These are phyloP conservation scores for Lagenidium giganteum DNA, from an alignment of 352 stramenopile genomes.

Conservation along the genomic window DNA sequence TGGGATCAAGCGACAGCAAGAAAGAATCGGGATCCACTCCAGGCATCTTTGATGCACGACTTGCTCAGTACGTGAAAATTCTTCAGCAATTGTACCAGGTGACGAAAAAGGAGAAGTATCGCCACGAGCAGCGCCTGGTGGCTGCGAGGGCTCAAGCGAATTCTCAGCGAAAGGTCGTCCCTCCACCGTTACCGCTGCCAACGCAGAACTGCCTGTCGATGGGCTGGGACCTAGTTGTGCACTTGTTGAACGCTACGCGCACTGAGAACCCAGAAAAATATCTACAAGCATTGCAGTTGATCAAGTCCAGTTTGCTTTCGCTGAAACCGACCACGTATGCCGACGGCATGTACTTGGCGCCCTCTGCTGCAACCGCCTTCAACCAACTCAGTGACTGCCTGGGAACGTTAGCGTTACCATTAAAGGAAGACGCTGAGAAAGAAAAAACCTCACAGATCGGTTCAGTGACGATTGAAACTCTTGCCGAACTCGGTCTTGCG, in stretches of 20 bases:
- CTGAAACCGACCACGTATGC: constrained; percentile 79
- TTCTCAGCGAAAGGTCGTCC: constrained; percentile 62
- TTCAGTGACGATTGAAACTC: constrained; percentile 59
- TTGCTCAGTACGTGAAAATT: constrained; percentile 68
- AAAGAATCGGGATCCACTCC: constrained; percentile 6
- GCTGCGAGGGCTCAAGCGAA: constrained; percentile 47
- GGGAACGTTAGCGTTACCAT: constrained; percentile 28
- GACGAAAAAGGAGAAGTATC: constrained; percentile 80
- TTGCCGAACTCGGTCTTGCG: constrained; percentile 67
- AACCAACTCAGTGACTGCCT: constrained; percentile 72
- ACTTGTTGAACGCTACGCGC: constrained; percentile 64
- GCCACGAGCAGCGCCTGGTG: constrained; percentile 61
- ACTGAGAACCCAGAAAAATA: constrained; percentile 67
- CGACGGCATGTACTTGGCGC: constrained; percentile 80
- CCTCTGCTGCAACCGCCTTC: constrained; percentile 66
- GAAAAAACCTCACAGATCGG: too few relatives aligned
- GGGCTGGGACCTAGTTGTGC: constrained; percentile 75
- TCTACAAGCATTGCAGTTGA: constrained; percentile 59
- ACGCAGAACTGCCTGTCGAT: constrained; percentile 83
- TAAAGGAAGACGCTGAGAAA: too few relatives aligned
- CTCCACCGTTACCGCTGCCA: constrained; percentile 65
- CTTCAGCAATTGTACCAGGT: constrained; percentile 67
- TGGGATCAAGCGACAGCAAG: too few relatives aligned
- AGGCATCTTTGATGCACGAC: constrained; percentile 60
- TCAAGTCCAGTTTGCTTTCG: constrained; percentile 56